Evolutionary conservation across 345 rosid species (phyloP).

Genomic region (Brassica napus): DNA sequence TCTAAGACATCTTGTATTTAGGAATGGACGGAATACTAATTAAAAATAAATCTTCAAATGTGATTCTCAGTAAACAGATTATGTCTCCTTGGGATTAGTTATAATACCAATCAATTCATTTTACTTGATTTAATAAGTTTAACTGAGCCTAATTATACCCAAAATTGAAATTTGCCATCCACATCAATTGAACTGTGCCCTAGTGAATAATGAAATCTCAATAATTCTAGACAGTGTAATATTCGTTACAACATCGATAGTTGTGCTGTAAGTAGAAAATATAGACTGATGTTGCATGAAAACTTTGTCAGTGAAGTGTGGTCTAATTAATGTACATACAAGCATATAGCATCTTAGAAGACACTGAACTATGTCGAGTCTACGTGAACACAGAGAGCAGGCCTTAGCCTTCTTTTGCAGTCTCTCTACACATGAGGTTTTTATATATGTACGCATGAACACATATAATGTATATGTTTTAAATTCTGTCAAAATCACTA

Average conservation of each 20-base stretch:
- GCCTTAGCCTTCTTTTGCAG: constrained; percentile 30
- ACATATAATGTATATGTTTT: background rate
- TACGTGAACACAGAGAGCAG: constrained; percentile 36
- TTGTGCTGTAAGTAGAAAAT: constrained; percentile 16
- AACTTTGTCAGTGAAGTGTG: constrained; percentile 37
- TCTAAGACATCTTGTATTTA: no score
- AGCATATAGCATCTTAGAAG: constrained; percentile 36
- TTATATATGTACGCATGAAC: background rate
- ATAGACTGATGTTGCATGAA: constrained; percentile 28
- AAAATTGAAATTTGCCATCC: constrained; percentile 1
- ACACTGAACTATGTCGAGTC: constrained; percentile 37
- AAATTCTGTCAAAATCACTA: background rate
- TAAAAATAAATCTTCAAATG: background rate
- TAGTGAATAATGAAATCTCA: background rate
- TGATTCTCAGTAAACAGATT: constrained; percentile 23
- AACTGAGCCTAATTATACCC: background rate
- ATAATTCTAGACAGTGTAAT: background rate
- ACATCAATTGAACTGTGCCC: constrained; percentile 11
- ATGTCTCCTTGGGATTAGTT: constrained; percentile 31
- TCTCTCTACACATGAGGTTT: constrained; percentile 14
- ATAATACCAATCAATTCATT: background rate
- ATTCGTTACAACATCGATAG: constrained; percentile 20
- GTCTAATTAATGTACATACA: constrained; percentile 21
- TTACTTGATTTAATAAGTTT: background rate
- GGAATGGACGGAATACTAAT: background rate